A percentile compares a stretch with the other conserved stretches of the same genome.
phyloP scores from a whole-genome alignment of 2,329 filamentous ascomycete genomes.

The Colletotrichum liriopes region DNA sequence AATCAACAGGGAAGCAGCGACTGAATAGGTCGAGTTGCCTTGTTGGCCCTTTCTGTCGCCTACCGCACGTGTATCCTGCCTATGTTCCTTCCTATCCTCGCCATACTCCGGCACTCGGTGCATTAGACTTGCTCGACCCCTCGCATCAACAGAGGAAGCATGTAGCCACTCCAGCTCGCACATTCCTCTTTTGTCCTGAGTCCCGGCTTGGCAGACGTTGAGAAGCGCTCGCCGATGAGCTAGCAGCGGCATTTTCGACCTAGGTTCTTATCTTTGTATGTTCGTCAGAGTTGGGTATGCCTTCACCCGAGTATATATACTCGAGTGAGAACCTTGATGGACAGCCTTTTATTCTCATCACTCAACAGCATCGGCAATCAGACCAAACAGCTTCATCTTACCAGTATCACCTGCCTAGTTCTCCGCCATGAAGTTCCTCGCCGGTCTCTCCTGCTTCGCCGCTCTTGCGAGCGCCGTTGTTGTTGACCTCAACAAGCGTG shows the following conservation, averaged over 20 bases:
- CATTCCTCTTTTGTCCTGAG: conserved; percentile 25
- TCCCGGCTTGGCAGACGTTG: conserved; percentile 23
- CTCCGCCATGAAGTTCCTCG: conserved; percentile 58
- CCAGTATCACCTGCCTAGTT: neutral
- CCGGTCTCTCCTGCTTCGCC: conserved; percentile 53
- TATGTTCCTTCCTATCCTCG: conserved; percentile 26
- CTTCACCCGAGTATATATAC: conserved; percentile 25
- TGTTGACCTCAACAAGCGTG: conserved; percentile 53
- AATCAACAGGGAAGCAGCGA: neutral
- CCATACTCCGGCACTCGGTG: conserved; percentile 15
- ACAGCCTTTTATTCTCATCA: conserved; percentile 11
- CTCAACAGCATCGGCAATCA: conserved; percentile 10
- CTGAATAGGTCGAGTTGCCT: neutral
- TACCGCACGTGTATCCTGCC: neutral
- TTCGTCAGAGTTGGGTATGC: neutral
- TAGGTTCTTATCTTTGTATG: too few species aligned
- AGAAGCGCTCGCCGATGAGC: neutral
- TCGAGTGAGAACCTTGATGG: conserved; percentile 17
- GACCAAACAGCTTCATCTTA: neutral
- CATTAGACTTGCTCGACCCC: conserved; percentile 8
- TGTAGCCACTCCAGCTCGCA: neutral
- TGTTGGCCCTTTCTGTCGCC: conserved; percentile 5
- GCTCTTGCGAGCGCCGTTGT: conserved; percentile 55
- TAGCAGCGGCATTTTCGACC: too few species aligned
- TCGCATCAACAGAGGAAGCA: neutral